Base-by-base conservation (phyloP, 257 asterid species). In the Leonotis leonurus region DNA sequence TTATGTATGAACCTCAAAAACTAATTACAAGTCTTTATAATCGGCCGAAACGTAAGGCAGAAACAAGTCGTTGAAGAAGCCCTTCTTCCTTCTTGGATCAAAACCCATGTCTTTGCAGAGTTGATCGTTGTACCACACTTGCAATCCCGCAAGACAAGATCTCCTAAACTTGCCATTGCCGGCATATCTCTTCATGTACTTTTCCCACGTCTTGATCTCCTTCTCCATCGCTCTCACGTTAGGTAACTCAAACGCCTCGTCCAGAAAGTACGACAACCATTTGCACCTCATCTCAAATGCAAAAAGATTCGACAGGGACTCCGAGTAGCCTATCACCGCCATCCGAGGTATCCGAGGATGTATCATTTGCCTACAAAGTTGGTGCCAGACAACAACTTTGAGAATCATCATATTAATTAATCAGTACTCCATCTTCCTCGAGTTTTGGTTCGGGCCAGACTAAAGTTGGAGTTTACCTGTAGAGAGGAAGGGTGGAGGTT, bases 321-420 rank as follows among this genome's bases (percentile, higher is more conserved):
- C 92, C 0, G 89, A 68, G 67, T 73, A 81, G 1, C 92, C 89
- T 18, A 84, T 58, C 1, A 75, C 72, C 1, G 87, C 95, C 22
- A 86, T 71, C 24, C 76, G 83, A 33, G 95, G 95, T 43, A 86
- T 81, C 56, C 85, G 44, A 1, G 92, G 95, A 75, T 72, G 85
- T 51, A 84, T 73, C 35, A 78, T 70, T 30, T 84, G 85, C 68
- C 95, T 83, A 73, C 25, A 64, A 43, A 35, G 1, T 7, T 10
- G 29, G 0, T 12, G 33, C 40, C 17, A 16, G 8, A 53, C 8
- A 6, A 3, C n/a, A n/a, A n/a, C n/a, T n/a, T n/a, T n/a, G n/a
- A n/a, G n/a, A n/a, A n/a, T n/a, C n/a, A n/a, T n/a, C n/a, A n/a
- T n/a, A n/a, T n/a, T n/a, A n/a, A n/a, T n/a, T n/a, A n/a, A n/a